Evolutionary conservation across 495 filamentous ascomycete genomes (phyloP).

Genomic region (Antarctomyces pellizariae): DNA sequence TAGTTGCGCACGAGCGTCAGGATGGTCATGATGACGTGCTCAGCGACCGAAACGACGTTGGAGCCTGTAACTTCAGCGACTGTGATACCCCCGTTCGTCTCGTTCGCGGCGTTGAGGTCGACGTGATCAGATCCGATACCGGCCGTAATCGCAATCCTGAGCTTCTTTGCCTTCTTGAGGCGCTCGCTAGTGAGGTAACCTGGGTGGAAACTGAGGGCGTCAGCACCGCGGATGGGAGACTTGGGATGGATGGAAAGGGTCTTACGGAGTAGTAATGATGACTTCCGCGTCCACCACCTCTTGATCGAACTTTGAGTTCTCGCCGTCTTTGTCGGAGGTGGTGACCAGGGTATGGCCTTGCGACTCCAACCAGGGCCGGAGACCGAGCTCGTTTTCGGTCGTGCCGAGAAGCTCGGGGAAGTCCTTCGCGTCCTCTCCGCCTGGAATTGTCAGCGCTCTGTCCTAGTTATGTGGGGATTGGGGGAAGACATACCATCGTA

Average conservation of each 20-base stretch:
- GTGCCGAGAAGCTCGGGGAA: conserved; percentile 55
- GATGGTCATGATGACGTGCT: conserved; percentile 98
- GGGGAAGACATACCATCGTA: conserved; percentile 22
- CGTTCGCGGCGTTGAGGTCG: conserved; percentile 91
- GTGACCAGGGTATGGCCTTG: conserved; percentile 89
- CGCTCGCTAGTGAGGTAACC: conserved; percentile 94
- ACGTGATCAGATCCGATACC: conserved; percentile 97
- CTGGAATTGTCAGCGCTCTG: neutral
- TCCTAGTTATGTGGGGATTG: neutral
- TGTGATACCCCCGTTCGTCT: conserved; percentile 91
- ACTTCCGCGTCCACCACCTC: conserved; percentile 92
- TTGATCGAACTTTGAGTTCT: conserved; percentile 80
- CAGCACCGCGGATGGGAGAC: conserved; percentile 1
- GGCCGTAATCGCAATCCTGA: conserved; percentile 89
- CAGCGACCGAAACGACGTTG: conserved; percentile 76
- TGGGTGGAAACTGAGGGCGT: conserved; percentile 63
- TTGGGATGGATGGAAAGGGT: conserved; percentile 6
- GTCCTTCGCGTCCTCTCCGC: conserved; percentile 12
- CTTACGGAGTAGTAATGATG: conserved; percentile 96
- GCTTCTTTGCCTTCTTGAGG: conserved; percentile 92
- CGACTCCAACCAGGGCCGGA: conserved; percentile 90
- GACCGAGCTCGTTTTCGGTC: conserved; percentile 90
- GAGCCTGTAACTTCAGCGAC: conserved; percentile 92
- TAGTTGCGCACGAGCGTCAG: conserved; percentile 93
- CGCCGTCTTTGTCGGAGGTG: conserved; percentile 91